Evolutionary conservation across 2,329 filamentous ascomycete genomes (phyloP).

Genomic region (Penicillium sp.): DNA sequence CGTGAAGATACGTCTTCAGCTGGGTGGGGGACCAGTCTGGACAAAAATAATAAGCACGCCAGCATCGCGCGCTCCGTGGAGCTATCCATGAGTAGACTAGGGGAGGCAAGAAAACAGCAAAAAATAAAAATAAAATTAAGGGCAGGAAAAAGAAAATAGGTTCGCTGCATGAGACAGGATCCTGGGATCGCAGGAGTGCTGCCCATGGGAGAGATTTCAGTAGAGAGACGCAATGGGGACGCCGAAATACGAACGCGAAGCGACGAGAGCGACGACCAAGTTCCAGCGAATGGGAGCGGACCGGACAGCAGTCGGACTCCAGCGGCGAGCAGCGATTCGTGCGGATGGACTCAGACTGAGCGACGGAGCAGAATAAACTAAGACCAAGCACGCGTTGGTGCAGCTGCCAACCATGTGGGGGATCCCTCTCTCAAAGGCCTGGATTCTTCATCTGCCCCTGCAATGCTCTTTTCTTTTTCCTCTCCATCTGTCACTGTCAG

Average conservation of each 20-base stretch:
- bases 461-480: constrained; percentile 11
- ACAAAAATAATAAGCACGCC: constrained; percentile 19
- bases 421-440: not conserved
- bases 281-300: not conserved
- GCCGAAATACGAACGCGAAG: constrained; percentile 10
- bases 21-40: constrained; percentile 11
- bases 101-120: constrained; percentile 7
- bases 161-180: constrained; percentile 5
- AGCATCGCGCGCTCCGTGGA: constrained; percentile 15
- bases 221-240: not conserved
- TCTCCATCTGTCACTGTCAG: not conserved
- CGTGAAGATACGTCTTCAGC: constrained; percentile 14
- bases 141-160: not conserved
- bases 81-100: constrained; percentile 16
- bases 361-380: constrained; percentile 11
- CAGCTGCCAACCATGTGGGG: constrained; percentile 21
- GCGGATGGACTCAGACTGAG: constrained; percentile 7
- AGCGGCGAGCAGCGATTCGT: not conserved
- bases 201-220: not conserved
- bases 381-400: constrained; percentile 12
- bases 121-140: constrained; percentile 4
- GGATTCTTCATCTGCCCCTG: not conserved
- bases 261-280: constrained; percentile 1
- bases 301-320: not conserved
- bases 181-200: constrained; percentile 3